Evolutionary conservation across 371 early-diverging fungal species (phyloP), one percentile per base, ranked within the genome.

Genomic region (Circinella minor): DNA sequence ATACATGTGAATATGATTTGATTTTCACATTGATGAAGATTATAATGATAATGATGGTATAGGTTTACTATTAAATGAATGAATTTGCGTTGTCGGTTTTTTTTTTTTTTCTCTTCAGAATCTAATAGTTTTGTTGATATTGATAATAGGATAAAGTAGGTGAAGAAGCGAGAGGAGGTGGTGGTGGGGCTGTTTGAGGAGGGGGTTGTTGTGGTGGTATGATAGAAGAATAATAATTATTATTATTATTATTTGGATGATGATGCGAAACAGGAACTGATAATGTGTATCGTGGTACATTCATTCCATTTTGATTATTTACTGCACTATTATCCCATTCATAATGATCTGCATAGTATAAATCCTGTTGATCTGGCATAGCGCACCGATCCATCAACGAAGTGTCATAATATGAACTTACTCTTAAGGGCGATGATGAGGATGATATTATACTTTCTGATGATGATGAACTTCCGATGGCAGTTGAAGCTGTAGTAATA

Each of bases 141-240:
- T 6, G 43, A 43, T 43, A 11, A 43, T 43, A 11, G 43, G 6
- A 43, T 27, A 27, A 27, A 43, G 51, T n/a, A 17, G 64, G 48
- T 14, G 47, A 51, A 64, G 15, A 39, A 46, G 11, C 11, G 4
- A 65, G 7, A 18, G 65, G 65, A n/a, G 65, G 55, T 36, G 65
- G 65, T 36, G 65, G 65, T 34, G 48, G 51, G 14, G 65, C 51
- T 14, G 48, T 6, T 34, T 54, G 34, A 17, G 65, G 65, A 51
- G 65, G 65, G 10, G 65, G 65, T 4, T 48, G 65, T 13, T 65
- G 65, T 36, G 65, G 65, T n/a, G 65, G 65, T n/a, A 65, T 18
- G 14, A 39, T 11, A 3, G 43, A 48, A 20, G 46, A 14, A 51
- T 2, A 15, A n/a, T 17, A 15, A 14, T 8, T 5, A 51, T 43